A percentile compares a stretch with the other conserved stretches of the same genome.
Conservation (phyloP, 2,329 filamentous ascomycete genomes). For the Colletotrichum incanum region DNA sequence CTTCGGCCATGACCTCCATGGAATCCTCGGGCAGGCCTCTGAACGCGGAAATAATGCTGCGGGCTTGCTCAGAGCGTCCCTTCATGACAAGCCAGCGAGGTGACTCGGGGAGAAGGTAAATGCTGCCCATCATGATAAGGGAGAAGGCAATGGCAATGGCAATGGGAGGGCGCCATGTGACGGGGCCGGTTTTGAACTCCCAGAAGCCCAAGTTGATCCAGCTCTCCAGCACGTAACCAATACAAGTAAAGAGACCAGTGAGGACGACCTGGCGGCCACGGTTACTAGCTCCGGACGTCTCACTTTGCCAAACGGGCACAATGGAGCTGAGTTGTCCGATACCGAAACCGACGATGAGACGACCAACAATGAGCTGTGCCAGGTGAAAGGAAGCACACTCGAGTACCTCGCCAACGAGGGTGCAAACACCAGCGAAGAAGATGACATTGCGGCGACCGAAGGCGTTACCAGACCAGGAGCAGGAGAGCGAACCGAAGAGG, state of each 20-base stretch:
- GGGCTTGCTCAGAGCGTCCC: slow-evolving; percentile 52
- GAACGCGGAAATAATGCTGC: slow-evolving; percentile 54
- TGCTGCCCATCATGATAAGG: slow-evolving; percentile 51
- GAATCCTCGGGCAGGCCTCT: slow-evolving; percentile 65
- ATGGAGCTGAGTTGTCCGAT: slow-evolving; percentile 57
- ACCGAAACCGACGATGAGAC: slow-evolving; percentile 58
- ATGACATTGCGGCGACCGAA: slow-evolving; percentile 54
- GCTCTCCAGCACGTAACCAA: slow-evolving; percentile 55
- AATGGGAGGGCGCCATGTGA: slow-evolving; percentile 54
- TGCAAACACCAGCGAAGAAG: slow-evolving; percentile 51
- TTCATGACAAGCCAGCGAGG: slow-evolving; percentile 53
- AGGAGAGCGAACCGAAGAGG: slow-evolving; percentile 54
- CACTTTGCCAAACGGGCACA: slow-evolving; percentile 59
- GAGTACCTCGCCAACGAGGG: slow-evolving; percentile 54
- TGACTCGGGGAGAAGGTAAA: slow-evolving; percentile 54
- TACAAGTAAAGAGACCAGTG: slow-evolving; percentile 46
- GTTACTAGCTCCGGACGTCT: slow-evolving; percentile 57
- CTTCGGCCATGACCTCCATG: slow-evolving; percentile 65
- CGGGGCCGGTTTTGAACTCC: slow-evolving; percentile 48
- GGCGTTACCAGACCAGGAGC: slow-evolving; percentile 54
- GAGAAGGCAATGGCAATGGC: slow-evolving; percentile 54
- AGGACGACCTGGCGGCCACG: slow-evolving; percentile 60
- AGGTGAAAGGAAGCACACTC: slow-evolving; percentile 54
- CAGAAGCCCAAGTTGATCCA: slow-evolving; percentile 65
- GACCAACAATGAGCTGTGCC: slow-evolving; percentile 60